phyloP scores from a whole-genome alignment of 345 rosid species.

The Rhodamnia rubescens region DNA sequence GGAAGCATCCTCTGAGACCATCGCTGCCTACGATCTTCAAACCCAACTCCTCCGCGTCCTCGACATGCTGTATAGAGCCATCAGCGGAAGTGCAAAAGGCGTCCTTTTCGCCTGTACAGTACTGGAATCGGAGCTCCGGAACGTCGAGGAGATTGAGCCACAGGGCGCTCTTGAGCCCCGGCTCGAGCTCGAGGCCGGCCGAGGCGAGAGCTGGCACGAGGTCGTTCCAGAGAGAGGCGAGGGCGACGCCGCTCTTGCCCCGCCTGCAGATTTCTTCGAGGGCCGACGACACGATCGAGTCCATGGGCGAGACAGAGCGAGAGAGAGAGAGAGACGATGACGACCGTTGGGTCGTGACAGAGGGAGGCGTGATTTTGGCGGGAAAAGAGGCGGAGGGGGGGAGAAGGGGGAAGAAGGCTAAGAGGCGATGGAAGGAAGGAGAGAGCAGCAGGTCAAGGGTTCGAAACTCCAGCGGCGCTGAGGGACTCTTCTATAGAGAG shows the following conservation, averaged over 20 bases:
- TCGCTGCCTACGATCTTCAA: slow-evolving; percentile 41
- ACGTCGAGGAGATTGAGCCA: slow-evolving; percentile 45
- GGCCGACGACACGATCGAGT: slow-evolving; percentile 39
- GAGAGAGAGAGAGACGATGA: background rate
- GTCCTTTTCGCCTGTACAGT: slow-evolving; percentile 1
- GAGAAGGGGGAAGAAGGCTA: background rate
- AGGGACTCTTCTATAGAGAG: background rate
- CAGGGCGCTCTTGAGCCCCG: slow-evolving; percentile 21
- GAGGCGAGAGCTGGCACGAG: slow-evolving; percentile 12
- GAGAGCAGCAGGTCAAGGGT: background rate
- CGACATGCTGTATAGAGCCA: background rate
- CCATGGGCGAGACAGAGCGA: slow-evolving; percentile 16
- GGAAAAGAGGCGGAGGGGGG: background rate
- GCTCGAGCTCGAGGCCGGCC: slow-evolving; percentile 5
- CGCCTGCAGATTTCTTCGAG: slow-evolving; percentile 58
- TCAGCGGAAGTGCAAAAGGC: background rate
- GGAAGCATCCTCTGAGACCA: slow-evolving; percentile 52
- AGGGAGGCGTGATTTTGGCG: background rate
- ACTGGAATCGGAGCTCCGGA: slow-evolving; percentile 37
- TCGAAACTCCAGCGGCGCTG: background rate
- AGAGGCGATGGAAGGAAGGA: background rate
- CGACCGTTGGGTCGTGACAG: background rate
- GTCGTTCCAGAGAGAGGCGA: slow-evolving; percentile 31
- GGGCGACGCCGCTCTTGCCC: slow-evolving; percentile 33
- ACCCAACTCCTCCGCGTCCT: slow-evolving; percentile 31